Base-by-base conservation (phyloP, 1,284 basidiomycete genomes). In the Sanguinoderma infundibulare region DNA sequence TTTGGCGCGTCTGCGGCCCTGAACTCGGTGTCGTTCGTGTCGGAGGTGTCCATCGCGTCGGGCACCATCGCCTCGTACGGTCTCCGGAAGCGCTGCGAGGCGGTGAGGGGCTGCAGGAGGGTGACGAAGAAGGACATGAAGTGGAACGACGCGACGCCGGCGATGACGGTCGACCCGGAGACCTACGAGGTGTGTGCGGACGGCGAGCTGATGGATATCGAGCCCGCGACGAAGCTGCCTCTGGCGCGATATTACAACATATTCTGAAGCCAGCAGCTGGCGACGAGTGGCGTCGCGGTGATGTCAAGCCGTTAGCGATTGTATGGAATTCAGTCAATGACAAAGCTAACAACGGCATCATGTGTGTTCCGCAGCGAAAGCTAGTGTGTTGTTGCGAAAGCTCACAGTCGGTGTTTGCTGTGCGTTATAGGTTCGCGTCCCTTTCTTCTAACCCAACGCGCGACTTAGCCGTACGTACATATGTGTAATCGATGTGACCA, bases 81-180 rank as follows among this genome's bases (percentile, higher is more conserved):
- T 0, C 81, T 98, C 12, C 78, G 81, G 30, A 98, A 98, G 77
- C 82, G 84, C 3, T 77, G 86, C 12, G 89, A 90, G 66, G 86
- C 94, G 0, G 97, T 98, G 40, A 82, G 81, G 60, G 84, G 84
- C 14, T 98, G 96, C 71, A 82, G 96, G 34, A 77, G 75, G 1
- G 82, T 98, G 50, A 83, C 76, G 32, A 98, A 98, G 81, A 84
- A 84, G 70, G 90, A 96, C 73, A 96, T 98, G 95, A 98, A 98
- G 78, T 92, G 89, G 85, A 99, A 99, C 75, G 81, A 87, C 61
- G 77, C 82, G 54, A 87, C 87, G 65, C 98, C 97, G 2, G 82
- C 82, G 73, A 93, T 99, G 85, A 79, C 68, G 14, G 96, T 99
- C 46, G 94, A 99, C 74, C 93, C 98, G 0, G 97, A 99, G 79